Conservation (phyloP, 1,284 basidiomycete species). For the Marasmius tenuissimus region DNA sequence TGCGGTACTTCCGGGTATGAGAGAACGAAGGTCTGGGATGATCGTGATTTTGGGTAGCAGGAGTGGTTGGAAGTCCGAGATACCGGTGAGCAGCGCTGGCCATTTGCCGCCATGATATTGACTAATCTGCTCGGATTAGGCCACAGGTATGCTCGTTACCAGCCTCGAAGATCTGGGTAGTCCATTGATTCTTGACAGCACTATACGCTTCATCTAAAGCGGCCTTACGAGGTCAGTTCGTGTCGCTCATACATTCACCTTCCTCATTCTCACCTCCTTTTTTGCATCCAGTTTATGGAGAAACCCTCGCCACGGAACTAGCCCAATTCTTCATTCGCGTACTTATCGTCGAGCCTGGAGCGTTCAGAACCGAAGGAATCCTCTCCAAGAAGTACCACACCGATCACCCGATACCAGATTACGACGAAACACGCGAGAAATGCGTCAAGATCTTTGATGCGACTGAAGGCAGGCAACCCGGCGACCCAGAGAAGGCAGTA, state of each 20-base stretch:
- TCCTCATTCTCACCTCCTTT: neutral
- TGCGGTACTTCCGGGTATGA: conserved; percentile 47
- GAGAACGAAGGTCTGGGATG: conserved; percentile 37
- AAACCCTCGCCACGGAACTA: conserved; percentile 51
- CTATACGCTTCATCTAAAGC: conserved; percentile 58
- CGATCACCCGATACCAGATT: conserved; percentile 35
- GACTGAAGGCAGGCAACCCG: conserved; percentile 35
- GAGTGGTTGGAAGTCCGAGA: conserved; percentile 52
- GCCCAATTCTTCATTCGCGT: conserved; percentile 50
- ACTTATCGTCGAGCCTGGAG: conserved; percentile 51
- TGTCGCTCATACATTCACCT: no score
- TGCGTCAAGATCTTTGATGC: conserved; percentile 25
- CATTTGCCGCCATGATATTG: neutral
- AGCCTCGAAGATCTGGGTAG: no score
- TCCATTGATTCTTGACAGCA: conserved; percentile 25
- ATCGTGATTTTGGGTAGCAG: conserved; percentile 51
- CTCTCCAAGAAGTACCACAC: conserved; percentile 20
- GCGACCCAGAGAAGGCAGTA: conserved; percentile 56
- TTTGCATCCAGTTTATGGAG: conserved; percentile 30
- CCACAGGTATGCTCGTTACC: neutral
- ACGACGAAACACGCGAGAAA: conserved; percentile 38
- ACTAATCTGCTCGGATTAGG: neutral
- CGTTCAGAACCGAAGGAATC: conserved; percentile 52
- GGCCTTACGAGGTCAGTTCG: conserved; percentile 45
- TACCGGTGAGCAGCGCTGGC: conserved; percentile 35